phyloP scores from a whole-genome alignment of 2,329 filamentous ascomycete species.

The Fusarium pininemorale region DNA sequence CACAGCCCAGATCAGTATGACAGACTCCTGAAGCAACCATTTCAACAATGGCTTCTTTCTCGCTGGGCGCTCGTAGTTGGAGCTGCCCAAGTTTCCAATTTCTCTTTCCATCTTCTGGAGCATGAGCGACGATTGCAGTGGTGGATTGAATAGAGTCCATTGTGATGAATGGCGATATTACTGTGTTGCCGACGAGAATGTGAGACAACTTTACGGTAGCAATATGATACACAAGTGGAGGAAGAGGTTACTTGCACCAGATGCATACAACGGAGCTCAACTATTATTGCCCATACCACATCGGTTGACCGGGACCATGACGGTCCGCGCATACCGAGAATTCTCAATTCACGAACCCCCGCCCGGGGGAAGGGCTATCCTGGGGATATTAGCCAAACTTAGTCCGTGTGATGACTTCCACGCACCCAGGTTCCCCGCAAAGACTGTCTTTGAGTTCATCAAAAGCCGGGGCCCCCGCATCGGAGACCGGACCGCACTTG shows the following conservation, averaged over 20 bases:
- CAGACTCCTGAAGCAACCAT: background rate
- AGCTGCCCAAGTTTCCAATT: background rate
- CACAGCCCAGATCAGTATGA: background rate
- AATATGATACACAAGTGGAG: background rate
- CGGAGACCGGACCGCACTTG: background rate
- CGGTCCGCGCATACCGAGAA: background rate
- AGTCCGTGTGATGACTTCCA: no score
- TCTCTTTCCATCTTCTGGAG: background rate
- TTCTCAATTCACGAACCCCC: background rate
- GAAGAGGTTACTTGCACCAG: background rate
- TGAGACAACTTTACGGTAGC: background rate
- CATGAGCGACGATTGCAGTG: background rate
- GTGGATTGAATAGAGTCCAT: background rate
- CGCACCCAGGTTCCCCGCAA: no score
- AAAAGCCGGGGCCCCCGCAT: background rate
- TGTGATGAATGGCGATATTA: background rate
- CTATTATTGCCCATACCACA: background rate
- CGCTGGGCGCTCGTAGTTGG: accelerated
- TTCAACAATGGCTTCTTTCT: background rate
- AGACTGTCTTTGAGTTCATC: no score
- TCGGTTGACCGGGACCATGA: background rate
- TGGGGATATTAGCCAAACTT: background rate
- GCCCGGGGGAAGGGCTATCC: background rate
- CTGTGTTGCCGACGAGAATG: background rate
- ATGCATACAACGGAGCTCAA: background rate